Base-by-base conservation (phyloP, 352 stramenopile genomes). In the Globisporangium echinulatum region DNA sequence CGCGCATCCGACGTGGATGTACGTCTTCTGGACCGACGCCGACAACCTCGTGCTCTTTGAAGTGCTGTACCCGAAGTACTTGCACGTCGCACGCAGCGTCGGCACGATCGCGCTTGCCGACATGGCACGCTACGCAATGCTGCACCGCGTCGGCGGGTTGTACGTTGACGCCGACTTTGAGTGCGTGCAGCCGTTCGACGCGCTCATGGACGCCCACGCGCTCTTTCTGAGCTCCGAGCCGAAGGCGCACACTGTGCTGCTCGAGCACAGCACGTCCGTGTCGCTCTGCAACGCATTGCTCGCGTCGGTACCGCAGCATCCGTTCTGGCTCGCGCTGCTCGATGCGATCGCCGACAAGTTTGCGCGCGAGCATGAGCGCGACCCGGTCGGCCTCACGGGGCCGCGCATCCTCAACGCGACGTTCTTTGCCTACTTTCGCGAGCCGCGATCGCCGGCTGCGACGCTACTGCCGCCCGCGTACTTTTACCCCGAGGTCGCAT, bases 121-220 rank as follows among this genome's bases (percentile, higher is more conserved):
- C 49, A 88, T 86, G 74, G 63, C 73, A 1, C 66, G 74, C 1
- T 88, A 86, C 44, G 75, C 78, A 38, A 48, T 88, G 56, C 64
- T 85, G 19, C 71, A 88, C 50, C 59, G 59, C 25, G 56, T 79
- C 7, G 77, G 75, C 39, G 77, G 77, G 4, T 52, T 88, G 2
- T 88, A 85, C 58, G 74, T 69, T 3, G 71, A 85, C 58, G 65
- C 59, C 8, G 75, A 88, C 44, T 81, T 86, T 40, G 78, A 88
- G 67, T 84, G 71, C 54, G 54, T 69, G 7, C 53, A 72, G 58
- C 49, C 68, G 4, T 79, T 85, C 49, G 67, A 75, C 53, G 54
- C 64, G 14, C 56, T 85, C 25, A 63, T 76, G 54, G 51, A 51
- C 49, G 53, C 58, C 7, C 48, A 77, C 53, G 44, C 64, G 13